Evolutionary conservation across 495 filamentous ascomycete genomes (phyloP).

Genomic region (Lepraria neglecta): DNA sequence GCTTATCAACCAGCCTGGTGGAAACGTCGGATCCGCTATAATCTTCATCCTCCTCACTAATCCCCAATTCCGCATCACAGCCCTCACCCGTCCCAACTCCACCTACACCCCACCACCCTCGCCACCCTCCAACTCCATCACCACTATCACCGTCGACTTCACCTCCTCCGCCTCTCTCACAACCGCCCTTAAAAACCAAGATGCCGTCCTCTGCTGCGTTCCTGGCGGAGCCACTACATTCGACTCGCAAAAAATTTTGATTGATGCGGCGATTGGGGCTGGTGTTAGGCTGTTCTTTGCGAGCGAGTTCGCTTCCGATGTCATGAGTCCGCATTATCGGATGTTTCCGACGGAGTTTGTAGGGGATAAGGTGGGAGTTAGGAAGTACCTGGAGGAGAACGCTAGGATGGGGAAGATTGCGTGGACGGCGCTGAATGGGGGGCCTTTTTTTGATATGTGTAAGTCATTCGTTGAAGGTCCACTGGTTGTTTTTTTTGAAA

Average conservation of each 20-base stretch:
- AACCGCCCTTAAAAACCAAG: background rate
- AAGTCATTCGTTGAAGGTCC: background rate
- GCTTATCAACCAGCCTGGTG: too few species aligned
- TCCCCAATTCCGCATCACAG: background rate
- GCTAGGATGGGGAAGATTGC: background rate
- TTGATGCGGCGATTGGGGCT: constrained; percentile 27
- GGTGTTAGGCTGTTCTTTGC: constrained; percentile 29
- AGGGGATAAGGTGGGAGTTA: background rate
- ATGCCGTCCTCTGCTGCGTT: background rate
- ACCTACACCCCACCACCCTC: background rate
- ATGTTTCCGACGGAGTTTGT: constrained; percentile 14
- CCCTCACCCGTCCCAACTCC: background rate
- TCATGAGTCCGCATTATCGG: too few species aligned
- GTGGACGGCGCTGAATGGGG: background rate
- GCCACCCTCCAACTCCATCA: too few species aligned
- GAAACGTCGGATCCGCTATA: background rate
- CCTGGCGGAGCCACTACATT: background rate
- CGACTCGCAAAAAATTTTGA: constrained; percentile 19
- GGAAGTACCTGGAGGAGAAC: background rate
- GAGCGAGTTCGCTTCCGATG: constrained; percentile 24
- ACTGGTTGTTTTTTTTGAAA: too few species aligned
- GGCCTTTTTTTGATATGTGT: background rate
- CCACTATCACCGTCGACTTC: background rate
- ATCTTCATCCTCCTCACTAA: background rate
- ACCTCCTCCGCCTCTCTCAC: background rate